phyloP scores from a whole-genome alignment of 2,329 filamentous ascomycete genomes.

The Neocatenulostroma microsporum region DNA sequence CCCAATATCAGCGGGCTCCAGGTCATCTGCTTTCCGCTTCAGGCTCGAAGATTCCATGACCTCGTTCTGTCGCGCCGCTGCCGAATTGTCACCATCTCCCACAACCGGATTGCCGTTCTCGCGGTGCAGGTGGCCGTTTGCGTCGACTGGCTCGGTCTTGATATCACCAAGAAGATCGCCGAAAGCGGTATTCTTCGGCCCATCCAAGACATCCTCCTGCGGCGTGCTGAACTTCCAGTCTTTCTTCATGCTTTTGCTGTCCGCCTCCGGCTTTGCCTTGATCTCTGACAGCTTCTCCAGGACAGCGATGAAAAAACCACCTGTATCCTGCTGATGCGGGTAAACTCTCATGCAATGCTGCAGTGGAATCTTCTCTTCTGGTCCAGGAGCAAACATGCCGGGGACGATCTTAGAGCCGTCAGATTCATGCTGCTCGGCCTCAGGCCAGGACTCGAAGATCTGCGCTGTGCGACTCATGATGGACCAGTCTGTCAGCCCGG shows the following conservation, averaged over 20 bases:
- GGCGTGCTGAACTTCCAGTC: constrained; percentile 23
- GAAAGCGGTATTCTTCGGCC: constrained; percentile 19
- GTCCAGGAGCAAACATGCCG: constrained; percentile 73
- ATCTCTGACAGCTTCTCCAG: constrained; percentile 87
- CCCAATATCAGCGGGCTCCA: constrained; percentile 27
- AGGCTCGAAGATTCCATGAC: constrained; percentile 10
- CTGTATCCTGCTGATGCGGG: constrained; percentile 90
- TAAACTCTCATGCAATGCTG: constrained; percentile 92
- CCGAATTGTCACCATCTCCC: constrained; percentile 4
- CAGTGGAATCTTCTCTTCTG: constrained; percentile 58
- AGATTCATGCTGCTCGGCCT: constrained; percentile 50
- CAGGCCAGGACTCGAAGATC: constrained; percentile 73
- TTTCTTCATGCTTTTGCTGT: constrained; percentile 36
- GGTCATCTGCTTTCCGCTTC: constrained; percentile 38
- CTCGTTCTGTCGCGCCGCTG: constrained; percentile 14
- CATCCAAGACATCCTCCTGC: constrained; percentile 10
- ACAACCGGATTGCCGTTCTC: background rate
- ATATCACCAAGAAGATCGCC: constrained; percentile 37
- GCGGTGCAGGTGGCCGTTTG: constrained; percentile 8
- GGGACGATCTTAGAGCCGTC: constrained; percentile 62
- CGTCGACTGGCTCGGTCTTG: constrained; percentile 18
- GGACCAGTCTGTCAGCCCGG: constrained; percentile 75
- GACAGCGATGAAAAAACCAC: constrained; percentile 94
- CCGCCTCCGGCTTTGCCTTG: constrained; percentile 63
- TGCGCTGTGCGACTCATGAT: constrained; percentile 80